Base-by-base conservation (phyloP, 768 basidiomycete species). In the Lactifluus echinatus region DNA sequence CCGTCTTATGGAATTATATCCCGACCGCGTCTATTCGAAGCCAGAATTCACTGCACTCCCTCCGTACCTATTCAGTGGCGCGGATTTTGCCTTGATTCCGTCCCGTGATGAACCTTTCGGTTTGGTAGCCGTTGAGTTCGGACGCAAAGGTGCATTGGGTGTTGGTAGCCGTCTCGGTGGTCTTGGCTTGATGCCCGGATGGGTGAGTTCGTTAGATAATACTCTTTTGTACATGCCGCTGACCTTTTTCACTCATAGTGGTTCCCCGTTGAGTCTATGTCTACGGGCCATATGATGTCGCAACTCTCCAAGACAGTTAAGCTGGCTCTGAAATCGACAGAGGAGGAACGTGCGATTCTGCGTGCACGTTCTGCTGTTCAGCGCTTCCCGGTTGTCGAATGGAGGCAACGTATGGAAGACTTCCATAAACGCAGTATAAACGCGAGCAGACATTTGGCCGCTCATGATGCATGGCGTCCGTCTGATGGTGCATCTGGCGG, bases 101-200 rank as follows among this genome's bases (percentile, higher is more conserved):
- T 95, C 93, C 51, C 87, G 93, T 70, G 93, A 96, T 67, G 93
- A 96, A 66, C 93, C 93, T 2, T 96, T 96, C 72, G 93, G 93
- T 74, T 74, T 96, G 44, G 93, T 95, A 29, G 93, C 93, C 50
- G 93, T 96, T 63, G 93, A 95, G 69, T 96, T 96, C 72, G 93
- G 93, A 70, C 77, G 93, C 63, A 96, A 95, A 71, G 93, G 93
- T 77, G 93, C 93, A 53, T 81, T 96, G 51, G 93, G 93, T 74
- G 93, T 96, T 63, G 93, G 93, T 63, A 84, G 87, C 75, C 88
- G 93, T 65, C 79, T 95, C 21, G 93, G 93, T 67, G 93, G 93
- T 76, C 79, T 96, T 43, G 93, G 93, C 71, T 75, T 96, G 58
- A 96, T 96, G 93, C 93, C 93, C 68, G 93, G 93, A 74, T 95